Evolutionary conservation across 176 grass and related monocot species (phyloP).

Genomic region (maize (Zea mays)): Zm-B73-REFERENCE-NAM-5.0 NC_050098.1:218977001-218977500

Average conservation of each 20-base stretch:
- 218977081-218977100: constrained; percentile 19
- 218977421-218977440: constrained; percentile 8
- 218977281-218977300: constrained; percentile 98
- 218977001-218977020: constrained; percentile 28
- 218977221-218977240: constrained; percentile 99
- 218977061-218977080: constrained; percentile 39
- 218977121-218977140: not conserved
- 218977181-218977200: constrained; percentile 4
- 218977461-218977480: not conserved
- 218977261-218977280: constrained; percentile 95
- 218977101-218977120: constrained; percentile 16
- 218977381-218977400: constrained; percentile 8
- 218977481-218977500: constrained; percentile 17
- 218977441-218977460: not conserved
- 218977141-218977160: not conserved
- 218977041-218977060: constrained; percentile 35
- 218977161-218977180: constrained; percentile 13
- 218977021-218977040: constrained; percentile 37
- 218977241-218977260: constrained; percentile 97
- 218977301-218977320: constrained; percentile 77
- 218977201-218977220: constrained; percentile 29
- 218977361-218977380: constrained; percentile 19
- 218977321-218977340: not conserved
- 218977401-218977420: not conserved
- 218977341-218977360: constrained; percentile 26